Percentiles rank a stretch among this genome's conserved stretches.
Evolutionary conservation across 495 filamentous ascomycete species (phyloP).

Genomic region (Aspergillus incahuasiensis): DNA sequence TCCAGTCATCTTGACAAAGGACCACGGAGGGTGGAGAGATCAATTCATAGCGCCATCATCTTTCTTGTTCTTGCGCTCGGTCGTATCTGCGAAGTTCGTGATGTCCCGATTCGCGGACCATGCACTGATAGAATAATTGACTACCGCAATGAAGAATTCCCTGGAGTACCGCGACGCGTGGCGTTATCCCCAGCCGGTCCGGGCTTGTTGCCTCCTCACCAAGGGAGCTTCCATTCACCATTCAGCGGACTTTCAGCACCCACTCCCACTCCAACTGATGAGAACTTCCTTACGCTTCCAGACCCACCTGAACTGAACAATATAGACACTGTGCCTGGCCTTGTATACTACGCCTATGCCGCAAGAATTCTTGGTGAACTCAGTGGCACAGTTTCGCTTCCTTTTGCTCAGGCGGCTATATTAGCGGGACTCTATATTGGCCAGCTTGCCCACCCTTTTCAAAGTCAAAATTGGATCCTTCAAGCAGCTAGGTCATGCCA

Average conservation of each 20-base stretch:
- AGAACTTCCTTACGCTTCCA: slow-evolving; percentile 1
- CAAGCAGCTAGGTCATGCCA: slow-evolving; percentile 72
- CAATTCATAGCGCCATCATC: slow-evolving; percentile 66
- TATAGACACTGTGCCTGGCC: slow-evolving; percentile 80
- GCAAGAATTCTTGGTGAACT: slow-evolving; percentile 81
- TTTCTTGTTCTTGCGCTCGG: slow-evolving; percentile 82
- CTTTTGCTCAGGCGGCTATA: slow-evolving; percentile 79
- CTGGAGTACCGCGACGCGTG: slow-evolving; percentile 18
- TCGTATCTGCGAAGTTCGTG: slow-evolving; percentile 67
- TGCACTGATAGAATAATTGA: slow-evolving; percentile 25
- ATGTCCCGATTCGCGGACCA: slow-evolving; percentile 54
- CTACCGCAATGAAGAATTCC: slow-evolving; percentile 28
- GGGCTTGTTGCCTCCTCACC: slow-evolving; percentile 18
- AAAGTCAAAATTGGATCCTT: slow-evolving; percentile 85
- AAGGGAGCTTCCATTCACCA: slow-evolving; percentile 21
- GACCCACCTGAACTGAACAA: slow-evolving; percentile 47
- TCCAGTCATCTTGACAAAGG: slow-evolving; percentile 2
- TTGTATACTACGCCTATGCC: slow-evolving; percentile 83
- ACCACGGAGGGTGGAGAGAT: slow-evolving; percentile 27
- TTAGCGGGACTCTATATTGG: slow-evolving; percentile 85
- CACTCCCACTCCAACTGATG: slow-evolving; percentile 18
- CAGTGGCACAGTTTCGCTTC: slow-evolving; percentile 70
- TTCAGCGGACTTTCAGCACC: slow-evolving; percentile 20
- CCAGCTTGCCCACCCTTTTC: slow-evolving; percentile 79
- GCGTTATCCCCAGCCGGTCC: slow-evolving; percentile 28